phyloP scores from a whole-genome alignment of 2,329 filamentous ascomycete genomes.

The Hymenoscyphus salicellus region DNA sequence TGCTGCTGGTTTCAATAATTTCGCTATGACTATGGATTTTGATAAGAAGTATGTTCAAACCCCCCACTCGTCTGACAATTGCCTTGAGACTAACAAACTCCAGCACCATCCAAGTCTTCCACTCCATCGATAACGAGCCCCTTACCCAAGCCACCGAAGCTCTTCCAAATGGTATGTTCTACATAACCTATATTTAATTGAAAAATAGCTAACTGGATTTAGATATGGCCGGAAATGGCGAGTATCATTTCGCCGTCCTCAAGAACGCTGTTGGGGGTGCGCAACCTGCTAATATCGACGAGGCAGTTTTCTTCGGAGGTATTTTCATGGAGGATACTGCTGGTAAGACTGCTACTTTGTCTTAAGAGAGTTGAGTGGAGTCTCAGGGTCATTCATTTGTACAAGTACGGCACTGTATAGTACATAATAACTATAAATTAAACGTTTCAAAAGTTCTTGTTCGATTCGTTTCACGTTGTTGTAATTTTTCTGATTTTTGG shows the following conservation, averaged over 20 bases:
- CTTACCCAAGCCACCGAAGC: conserved; percentile 47
- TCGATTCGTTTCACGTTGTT: too few relatives aligned
- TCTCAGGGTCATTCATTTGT: not conserved
- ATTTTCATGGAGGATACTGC: conserved; percentile 51
- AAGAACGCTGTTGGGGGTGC: conserved; percentile 51
- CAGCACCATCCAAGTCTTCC: conserved; percentile 55
- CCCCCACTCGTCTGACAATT: not conserved
- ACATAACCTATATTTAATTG: not conserved
- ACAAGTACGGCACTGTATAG: not conserved
- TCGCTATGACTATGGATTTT: conserved; percentile 56
- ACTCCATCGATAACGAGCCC: conserved; percentile 46
- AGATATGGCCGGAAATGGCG: conserved; percentile 47
- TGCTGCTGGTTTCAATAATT: conserved; percentile 55
- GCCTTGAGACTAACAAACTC: not conserved
- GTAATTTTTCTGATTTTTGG: too few relatives aligned
- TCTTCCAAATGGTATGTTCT: conserved; percentile 23
- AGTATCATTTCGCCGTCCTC: conserved; percentile 59
- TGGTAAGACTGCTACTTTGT: conserved; percentile 38
- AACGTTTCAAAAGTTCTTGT: not conserved
- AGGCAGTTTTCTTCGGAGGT: conserved; percentile 50
- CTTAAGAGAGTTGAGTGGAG: not conserved
- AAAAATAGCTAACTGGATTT: conserved; percentile 45
- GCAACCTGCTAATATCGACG: conserved; percentile 45
- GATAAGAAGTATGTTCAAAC: conserved; percentile 45
- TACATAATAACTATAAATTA: not conserved